Evolutionary conservation across 305 asterid species (phyloP), one percentile per base, ranked within the genome.

Genomic region (Solanum chacoense): DNA sequence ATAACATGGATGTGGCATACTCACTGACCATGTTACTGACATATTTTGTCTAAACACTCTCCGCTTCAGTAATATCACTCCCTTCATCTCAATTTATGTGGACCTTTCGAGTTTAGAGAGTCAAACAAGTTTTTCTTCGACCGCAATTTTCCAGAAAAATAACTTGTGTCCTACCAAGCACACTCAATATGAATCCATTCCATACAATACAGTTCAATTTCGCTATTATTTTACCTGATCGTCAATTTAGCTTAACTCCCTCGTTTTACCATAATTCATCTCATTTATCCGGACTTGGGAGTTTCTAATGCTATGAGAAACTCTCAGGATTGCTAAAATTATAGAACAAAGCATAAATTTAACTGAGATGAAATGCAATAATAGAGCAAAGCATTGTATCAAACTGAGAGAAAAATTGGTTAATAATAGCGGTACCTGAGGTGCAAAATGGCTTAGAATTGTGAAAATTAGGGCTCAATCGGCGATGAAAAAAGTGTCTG

Each of bases 381-480:
- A 63, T 79, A 38, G 55, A 38, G 29, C 63, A 45, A 55, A 55
- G 24, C 67, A 55, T 55, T 20, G 5, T 13, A 26, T 59, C 1
- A 0, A 59, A 55, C 24, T 18, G 10, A 12, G 76, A 28, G 32
- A 5, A 69, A 69, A 55, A n/a, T 26, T n/a, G 29, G 72, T 31
- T n/a, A 45, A 40, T 26, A 24, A 87, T 45, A 55, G 91, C 92
- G 88, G 80, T 87, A 95, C 97, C 95, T 94, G 95, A 90, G 88
- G 73, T 42, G 38, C 37, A 91, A 45, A 90, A 88, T 73, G 79
- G 85, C 81, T 16, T 78, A 84, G 93, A 91, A 77, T 63, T 84
- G 84, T 87, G 88, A 83, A 85, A 77, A 67, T n/a, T 73, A 22
- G 40, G 72, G 86, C 20, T 88, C 34, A 84, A 42, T 84, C 89